Conservation (phyloP, 805 yeast species). For the Schwanniomyces polymorphus region DNA sequence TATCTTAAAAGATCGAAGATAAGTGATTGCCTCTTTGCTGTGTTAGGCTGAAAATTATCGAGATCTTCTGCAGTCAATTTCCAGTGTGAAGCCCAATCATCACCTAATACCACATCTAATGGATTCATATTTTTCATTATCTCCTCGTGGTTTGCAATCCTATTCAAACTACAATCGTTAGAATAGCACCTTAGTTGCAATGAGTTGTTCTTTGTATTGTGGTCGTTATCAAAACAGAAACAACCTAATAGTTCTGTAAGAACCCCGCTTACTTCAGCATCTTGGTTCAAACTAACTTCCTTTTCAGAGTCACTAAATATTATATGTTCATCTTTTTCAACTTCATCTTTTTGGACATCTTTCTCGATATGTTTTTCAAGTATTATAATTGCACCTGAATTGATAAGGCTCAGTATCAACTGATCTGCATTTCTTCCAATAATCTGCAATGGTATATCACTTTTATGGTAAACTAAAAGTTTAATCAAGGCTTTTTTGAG, state of each 20-base stretch:
- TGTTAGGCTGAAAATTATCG: constrained; percentile 47
- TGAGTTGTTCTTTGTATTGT: constrained; percentile 13
- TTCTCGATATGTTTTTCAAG: neutral
- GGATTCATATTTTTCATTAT: constrained; percentile 22
- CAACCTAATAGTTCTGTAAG: constrained; percentile 46
- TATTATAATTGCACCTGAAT: constrained; percentile 37
- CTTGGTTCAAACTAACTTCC: constrained; percentile 16
- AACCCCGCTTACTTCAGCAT: constrained; percentile 35
- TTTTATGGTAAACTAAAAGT: constrained; percentile 50
- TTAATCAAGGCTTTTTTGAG: constrained; percentile 53
- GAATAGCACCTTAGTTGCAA: constrained; percentile 32
- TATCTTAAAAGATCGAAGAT: constrained; percentile 72
- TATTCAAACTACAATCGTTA: constrained; percentile 34
- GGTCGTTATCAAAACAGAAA: constrained; percentile 36
- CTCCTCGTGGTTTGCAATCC: constrained; percentile 25
- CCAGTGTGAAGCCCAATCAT: constrained; percentile 71
- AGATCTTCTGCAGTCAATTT: constrained; percentile 55
- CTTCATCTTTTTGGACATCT: neutral
- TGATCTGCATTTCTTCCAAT: constrained; percentile 52
- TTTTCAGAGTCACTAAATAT: neutral
- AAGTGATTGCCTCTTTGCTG: constrained; percentile 68
- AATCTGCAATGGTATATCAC: constrained; percentile 49
- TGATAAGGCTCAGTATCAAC: constrained; percentile 43
- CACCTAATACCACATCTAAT: constrained; percentile 33
- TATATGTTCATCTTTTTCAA: neutral